Conservation (phyloP, 2,329 filamentous ascomycete genomes). For the Hypoxylon sp. region DNA sequence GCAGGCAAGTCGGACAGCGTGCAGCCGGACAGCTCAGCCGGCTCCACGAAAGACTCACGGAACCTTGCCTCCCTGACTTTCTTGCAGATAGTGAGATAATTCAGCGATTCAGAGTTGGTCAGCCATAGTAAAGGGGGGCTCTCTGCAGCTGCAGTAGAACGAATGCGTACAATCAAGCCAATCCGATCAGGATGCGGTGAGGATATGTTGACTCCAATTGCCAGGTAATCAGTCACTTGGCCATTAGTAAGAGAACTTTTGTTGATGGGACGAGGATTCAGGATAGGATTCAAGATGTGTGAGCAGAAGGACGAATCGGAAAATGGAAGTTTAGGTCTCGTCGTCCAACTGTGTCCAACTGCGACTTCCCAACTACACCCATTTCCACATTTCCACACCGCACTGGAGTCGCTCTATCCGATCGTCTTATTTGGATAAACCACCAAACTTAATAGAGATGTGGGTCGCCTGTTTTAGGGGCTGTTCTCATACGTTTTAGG, state of each 20-base stretch:
- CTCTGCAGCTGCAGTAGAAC: conserved; percentile 41
- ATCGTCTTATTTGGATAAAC: conserved; percentile 17
- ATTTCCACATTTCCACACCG: conserved; percentile 10
- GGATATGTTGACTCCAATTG: conserved; percentile 24
- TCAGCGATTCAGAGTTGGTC: conserved; percentile 35
- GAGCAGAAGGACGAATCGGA: conserved; percentile 18
- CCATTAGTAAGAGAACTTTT: conserved; percentile 25
- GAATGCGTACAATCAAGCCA: conserved; percentile 28
- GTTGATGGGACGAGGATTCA: conserved; percentile 17
- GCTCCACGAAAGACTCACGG: conserved; percentile 40
- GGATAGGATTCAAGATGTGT: conserved; percentile 4
- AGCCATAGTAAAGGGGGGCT: conserved; percentile 22
- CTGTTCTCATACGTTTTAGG: conserved; percentile 12
- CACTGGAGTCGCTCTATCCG: conserved; percentile 2
- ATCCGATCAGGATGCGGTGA: conserved; percentile 43
- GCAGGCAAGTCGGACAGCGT: conserved; percentile 23
- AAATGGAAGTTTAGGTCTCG: conserved; percentile 6
- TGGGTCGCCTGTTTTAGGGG: conserved; percentile 19
- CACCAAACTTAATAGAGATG: conserved; percentile 22
- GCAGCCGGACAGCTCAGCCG: conserved; percentile 41
- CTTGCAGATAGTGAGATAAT: conserved; percentile 41
- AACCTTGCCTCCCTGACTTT: conserved; percentile 28
- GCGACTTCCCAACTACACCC: conserved; percentile 6
- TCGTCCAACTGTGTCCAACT: conserved; percentile 8
- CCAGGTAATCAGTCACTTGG: conserved; percentile 18